Conservation (phyloP, 2,329 filamentous ascomycete genomes). For the Podosphaera xanthii region DNA sequence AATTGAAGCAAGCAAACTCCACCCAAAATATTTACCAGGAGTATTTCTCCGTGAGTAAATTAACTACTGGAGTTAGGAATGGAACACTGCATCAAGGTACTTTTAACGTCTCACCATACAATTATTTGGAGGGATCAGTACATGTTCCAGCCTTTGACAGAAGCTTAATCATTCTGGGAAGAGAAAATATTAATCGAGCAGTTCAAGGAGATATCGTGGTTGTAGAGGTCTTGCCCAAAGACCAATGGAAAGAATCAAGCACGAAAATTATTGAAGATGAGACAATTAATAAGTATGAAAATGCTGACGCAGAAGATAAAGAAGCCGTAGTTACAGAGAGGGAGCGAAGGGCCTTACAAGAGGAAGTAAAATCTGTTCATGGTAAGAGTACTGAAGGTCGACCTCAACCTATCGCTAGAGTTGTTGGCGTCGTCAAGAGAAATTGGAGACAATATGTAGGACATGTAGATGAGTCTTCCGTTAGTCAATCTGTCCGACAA, state of each 20-base stretch:
- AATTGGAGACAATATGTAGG: conserved; percentile 98
- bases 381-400: conserved; percentile 51
- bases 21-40: conserved; percentile 61
- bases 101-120: conserved; percentile 93
- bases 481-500: conserved; percentile 47
- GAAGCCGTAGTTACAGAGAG: conserved; percentile 65
- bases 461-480: conserved; percentile 73
- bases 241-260: conserved; percentile 92
- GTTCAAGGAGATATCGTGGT: conserved; percentile 85
- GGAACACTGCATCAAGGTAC: conserved; percentile 81
- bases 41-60: conserved; percentile 69
- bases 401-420: conserved; percentile 72
- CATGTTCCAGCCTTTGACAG: conserved; percentile 80
- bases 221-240: conserved; percentile 75
- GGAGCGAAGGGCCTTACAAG: conserved; percentile 68
- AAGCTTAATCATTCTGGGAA: conserved; percentile 63
- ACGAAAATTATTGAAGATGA: conserved; percentile 94
- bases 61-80: conserved; percentile 81
- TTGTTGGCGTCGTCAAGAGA: conserved; percentile 79
- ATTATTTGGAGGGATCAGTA: conserved; percentile 86
- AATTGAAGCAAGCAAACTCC: conserved; percentile 38
- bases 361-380: conserved; percentile 74
- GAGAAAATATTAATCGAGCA: conserved; percentile 88
- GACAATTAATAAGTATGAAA: conserved; percentile 74
- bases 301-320: conserved; percentile 60